Evolutionary conservation across 306 rosid species (phyloP).

Genomic region (Erythrophleum fordii): DNA sequence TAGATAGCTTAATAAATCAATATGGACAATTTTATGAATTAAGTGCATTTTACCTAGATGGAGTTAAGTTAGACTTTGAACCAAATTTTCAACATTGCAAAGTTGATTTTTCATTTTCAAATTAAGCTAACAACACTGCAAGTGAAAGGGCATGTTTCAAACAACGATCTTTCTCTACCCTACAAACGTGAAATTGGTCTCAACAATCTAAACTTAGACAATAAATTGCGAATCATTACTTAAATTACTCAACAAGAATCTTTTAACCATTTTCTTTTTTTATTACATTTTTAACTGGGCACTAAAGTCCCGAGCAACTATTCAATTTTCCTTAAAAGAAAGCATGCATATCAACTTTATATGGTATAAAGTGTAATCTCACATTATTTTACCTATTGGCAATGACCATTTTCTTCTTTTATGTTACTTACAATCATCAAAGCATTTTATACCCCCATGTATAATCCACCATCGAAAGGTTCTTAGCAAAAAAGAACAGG

Average conservation of each 20-base stretch:
- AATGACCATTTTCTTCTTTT: not conserved
- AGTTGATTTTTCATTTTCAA: slow-evolving; percentile 1
- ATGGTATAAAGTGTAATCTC: not conserved
- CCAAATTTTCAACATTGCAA: not conserved
- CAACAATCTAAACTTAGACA: not conserved
- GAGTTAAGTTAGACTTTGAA: not conserved
- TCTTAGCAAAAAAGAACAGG: too few species aligned
- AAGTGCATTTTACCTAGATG: slow-evolving; percentile 9
- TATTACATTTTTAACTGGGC: not conserved
- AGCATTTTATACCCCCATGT: slow-evolving; percentile 16
- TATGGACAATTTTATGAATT: not conserved
- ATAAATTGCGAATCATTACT: not conserved
- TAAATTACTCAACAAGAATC: slow-evolving; percentile 1
- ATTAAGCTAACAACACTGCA: not conserved
- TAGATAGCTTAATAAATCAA: not conserved
- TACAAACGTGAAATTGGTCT: not conserved
- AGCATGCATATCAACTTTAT: slow-evolving; percentile 34
- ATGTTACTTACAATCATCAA: not conserved
- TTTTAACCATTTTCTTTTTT: not conserved
- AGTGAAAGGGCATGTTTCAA: slow-evolving; percentile 19
- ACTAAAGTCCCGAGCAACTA: slow-evolving; percentile 1
- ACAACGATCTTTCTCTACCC: slow-evolving; percentile 8
- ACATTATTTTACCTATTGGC: slow-evolving; percentile 28
- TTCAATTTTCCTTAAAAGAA: slow-evolving; percentile 26
- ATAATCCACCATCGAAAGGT: too few species aligned